These are phyloP conservation scores for Lasiodiplodia sp. DNA, from an alignment of 2,329 filamentous ascomycete species.

Conservation along the genomic window DNA sequence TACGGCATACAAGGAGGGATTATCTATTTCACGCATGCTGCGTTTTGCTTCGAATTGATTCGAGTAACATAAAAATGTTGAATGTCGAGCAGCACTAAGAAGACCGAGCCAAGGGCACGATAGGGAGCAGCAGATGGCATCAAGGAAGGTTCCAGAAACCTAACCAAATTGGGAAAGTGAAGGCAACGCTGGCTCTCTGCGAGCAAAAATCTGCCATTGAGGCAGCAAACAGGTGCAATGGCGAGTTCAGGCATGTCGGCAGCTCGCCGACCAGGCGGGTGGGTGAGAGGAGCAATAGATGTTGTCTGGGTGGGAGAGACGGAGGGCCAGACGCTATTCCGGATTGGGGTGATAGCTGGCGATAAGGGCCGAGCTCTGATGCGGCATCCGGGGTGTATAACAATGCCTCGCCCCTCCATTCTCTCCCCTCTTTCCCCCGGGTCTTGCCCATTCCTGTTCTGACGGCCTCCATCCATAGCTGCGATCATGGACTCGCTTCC, in stretches of 20 bases:
- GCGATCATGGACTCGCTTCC: slow-evolving; percentile 36
- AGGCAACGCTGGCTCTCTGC: not conserved
- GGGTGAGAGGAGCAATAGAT: not conserved
- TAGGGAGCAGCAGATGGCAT: not conserved
- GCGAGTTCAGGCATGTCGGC: not conserved
- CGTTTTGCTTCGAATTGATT: too few species aligned
- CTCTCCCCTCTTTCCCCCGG: not conserved
- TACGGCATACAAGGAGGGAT: too few species aligned
- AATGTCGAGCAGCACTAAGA: too few species aligned
- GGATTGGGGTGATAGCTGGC: not conserved
- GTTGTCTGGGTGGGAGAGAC: not conserved
- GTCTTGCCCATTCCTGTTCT: not conserved
- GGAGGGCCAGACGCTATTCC: not conserved
- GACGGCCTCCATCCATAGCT: not conserved
- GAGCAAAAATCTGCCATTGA: not conserved
- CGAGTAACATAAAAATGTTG: too few species aligned
- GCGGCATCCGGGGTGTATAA: slow-evolving; percentile 21
- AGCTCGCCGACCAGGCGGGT: not conserved
- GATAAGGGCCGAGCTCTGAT: not conserved
- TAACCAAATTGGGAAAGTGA: not conserved
- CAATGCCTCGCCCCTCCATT: slow-evolving; percentile 2
- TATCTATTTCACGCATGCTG: too few species aligned
- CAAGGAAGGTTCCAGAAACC: slow-evolving; percentile 5
- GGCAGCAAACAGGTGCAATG: not conserved
- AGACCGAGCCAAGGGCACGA: not conserved